These are phyloP conservation scores for Sordaria brevicollis DNA, from an alignment of 495 filamentous ascomycete genomes.

Conservation along the genomic window DNA sequence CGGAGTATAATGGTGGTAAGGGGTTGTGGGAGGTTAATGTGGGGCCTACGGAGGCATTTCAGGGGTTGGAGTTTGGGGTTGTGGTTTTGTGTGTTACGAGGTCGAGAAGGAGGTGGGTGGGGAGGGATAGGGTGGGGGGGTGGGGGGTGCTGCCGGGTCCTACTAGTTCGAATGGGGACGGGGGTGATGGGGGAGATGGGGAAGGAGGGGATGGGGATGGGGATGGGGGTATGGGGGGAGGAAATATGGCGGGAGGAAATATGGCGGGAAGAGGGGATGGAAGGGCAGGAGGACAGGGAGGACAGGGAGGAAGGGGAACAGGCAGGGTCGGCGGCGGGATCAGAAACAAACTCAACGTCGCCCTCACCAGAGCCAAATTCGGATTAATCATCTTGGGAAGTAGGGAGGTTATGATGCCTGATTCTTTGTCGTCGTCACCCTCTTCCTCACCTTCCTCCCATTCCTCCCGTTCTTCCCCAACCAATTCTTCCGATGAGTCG, in stretches of 20 bases:
- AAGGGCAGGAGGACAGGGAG: constrained; percentile 23
- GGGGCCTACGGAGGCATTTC: constrained; percentile 48
- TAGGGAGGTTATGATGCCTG: constrained; percentile 26
- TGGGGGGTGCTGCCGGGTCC: constrained; percentile 30
- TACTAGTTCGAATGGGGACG: no score
- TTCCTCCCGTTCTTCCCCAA: no score
- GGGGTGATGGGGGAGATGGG: no score
- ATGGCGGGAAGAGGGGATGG: constrained; percentile 32
- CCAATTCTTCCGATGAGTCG: no score
- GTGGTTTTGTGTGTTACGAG: constrained; percentile 49
- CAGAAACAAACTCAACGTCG: constrained; percentile 41
- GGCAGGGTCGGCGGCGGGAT: constrained; percentile 12
- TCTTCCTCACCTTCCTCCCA: no score
- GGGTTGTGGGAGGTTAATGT: constrained; percentile 41
- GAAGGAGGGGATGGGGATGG: no score
- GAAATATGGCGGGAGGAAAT: no score
- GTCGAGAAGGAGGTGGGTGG: constrained; percentile 35
- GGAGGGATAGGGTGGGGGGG: constrained; percentile 32
- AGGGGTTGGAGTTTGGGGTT: constrained; percentile 41
- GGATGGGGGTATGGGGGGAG: no score
- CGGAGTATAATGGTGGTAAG: constrained; percentile 11
- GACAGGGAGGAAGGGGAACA: constrained; percentile 25
- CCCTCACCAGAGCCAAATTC: constrained; percentile 44
- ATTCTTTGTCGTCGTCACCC: no score
- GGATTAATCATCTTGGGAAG: constrained; percentile 44